Evolutionary conservation across 345 rosid genomes (phyloP), one percentile per base, ranked within the genome.

Genomic region (Mangifera indica): DNA sequence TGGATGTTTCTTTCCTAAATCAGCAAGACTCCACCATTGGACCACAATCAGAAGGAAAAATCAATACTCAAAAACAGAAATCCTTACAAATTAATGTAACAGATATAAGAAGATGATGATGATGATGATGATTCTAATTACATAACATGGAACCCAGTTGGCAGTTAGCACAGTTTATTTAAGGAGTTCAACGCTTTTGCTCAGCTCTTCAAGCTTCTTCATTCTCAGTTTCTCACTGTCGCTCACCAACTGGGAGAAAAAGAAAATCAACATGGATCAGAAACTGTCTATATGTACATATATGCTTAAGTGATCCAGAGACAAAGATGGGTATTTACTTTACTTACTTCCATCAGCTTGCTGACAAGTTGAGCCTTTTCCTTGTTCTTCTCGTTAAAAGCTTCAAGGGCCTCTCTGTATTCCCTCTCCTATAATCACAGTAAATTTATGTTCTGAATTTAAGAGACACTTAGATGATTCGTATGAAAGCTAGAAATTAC

Each of bases 121-220:
- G 15, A 65, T 45, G 40, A 34, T 37, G 8, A 70, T 44, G 72
- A 73, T 65, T 71, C 78, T 45, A 70, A 72, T 80, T 72, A 79
- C 72, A 57, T 51, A 72, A 79, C 74, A 63, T 49, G 61, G 61
- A 80, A 42, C 58, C 69, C 40, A 78, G 12, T 12, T 22, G 8
- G 62, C 63, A 72, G 12, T 32, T 20, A 32, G 24, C 63, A 55
- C 13, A 20, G 24, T 58, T 73, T 70, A 84, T n/a, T 58, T 40
- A 4, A 86, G 83, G 37, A 73, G 61, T 63, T 92, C 96, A 13
- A 88, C 77, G 48, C 76, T 87, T 81, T 80, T 89, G 90, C 86
- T 92, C 82, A 94, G 85, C 74, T 92, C 96, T 53, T 92, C 98
- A 46, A 94, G 93, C 80, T 95, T 95, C 87, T 84, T 81, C 93